Base-by-base conservation (phyloP, 2,329 filamentous ascomycete species). In the Drechslerella stenobrocha region DNA sequence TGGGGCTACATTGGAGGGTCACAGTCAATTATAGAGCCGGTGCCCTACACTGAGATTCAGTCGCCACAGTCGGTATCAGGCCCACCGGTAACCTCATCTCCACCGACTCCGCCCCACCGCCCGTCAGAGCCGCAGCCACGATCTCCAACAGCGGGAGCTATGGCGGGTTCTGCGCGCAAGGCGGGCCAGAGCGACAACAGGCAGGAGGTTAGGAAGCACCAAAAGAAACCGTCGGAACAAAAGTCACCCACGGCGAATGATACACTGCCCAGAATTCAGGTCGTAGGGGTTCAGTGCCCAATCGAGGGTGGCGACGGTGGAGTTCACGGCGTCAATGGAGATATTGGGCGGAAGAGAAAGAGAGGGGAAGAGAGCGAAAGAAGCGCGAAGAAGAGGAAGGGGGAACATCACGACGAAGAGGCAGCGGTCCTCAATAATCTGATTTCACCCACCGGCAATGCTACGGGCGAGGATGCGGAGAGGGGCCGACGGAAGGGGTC, bases 281-380 rank as follows among this genome's bases (percentile, higher is more conserved):
- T 18, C 15, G 18, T 42, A 42, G 15, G 3, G 4, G n/a, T 35
- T 9, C 15, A 32, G 8, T 15, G 15, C 11, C 18, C 9, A 9
- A 15, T 5, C 2, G 22, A 6, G 28, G 22, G 4, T 26, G 44
- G 6, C 18, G 15, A 42, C 2, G 8, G 22, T 7, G 35, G 30
- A 40, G 44, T 35, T 1, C 23, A 44, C 45, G 51, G 40, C 3
- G 28, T 34, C 11, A 47, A 40, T 15, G 23, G 22, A 26, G 50
- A 55, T 22, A 20, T 13, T 18, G 20, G 37, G 13, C 18, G 13
- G 3, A 66, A 66, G 48, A 66, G 61, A 34, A 66, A 66, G 48
- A 34, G 45, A 32, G 45, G 11, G 18, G 1, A 32, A 11, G 24
- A 51, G 7, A 20, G 20, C 9, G 53, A 51, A n/a, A 44, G 32